Evolutionary conservation across 1,284 basidiomycete species (phyloP), one percentile per base, ranked within the genome.

Genomic region (Hortiboletus rubellus): DNA sequence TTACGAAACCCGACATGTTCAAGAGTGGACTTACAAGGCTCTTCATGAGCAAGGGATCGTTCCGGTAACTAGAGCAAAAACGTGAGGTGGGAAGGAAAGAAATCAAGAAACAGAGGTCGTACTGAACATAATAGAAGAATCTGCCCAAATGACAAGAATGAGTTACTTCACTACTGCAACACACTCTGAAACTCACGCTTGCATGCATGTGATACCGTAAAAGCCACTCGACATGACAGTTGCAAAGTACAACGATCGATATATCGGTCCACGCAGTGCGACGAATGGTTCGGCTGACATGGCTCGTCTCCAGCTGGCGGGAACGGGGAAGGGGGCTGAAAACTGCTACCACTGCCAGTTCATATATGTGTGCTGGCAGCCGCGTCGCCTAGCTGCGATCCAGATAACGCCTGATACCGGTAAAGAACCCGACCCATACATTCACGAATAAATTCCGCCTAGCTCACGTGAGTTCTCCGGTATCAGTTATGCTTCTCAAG

Each of bases 111-210:
- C 3, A 0, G 27, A 17, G 9, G 12, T 2, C 50, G 3, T 34
- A 66, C 66, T 55, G 47, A 10, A 64, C 34, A 37, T 34, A 64
- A 31, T 67, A 66, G 3, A 46, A 56, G 34, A 67, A 67, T 22
- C 63, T 64, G 36, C 12, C 7, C 33, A 8, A 14, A 22, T 34
- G 18, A 38, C 17, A 11, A 33, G 36, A 14, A 60, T 17, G 12
- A 5, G 22, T 12, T 33, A 6, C n/a, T 27, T 5, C 18, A 3
- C 30, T 14, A 24, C 24, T 17, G 2, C 12, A 18, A 41, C 7
- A 24, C 8, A 45, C n/a, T 17, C 22, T 5, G 22, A 11, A 22
- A 54, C 62, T 44, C 50, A 66, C 62, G 46, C 61, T 51, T 63
- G 62, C 61, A 63, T 61, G 40, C 61, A 63, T 7, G 48, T 15